Conservation (phyloP, 1,139 yeast genomes). For the Saccharomyces uvarum region DNA sequence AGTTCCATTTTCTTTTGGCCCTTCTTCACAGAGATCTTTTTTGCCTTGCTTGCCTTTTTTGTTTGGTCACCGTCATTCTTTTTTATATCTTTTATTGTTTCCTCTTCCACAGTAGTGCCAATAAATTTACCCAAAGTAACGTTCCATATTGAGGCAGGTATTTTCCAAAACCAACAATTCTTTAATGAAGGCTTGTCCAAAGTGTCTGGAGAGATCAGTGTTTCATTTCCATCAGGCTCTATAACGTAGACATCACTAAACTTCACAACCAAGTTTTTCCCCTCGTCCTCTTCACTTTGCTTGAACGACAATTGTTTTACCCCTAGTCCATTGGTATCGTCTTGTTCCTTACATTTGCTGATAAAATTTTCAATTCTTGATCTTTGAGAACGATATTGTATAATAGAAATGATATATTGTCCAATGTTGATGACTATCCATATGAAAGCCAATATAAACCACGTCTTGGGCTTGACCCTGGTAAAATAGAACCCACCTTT, state of each 20-base stretch:
- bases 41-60: not conserved
- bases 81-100: not conserved
- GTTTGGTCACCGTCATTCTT: conserved; percentile 3
- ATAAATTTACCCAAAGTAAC: conserved; percentile 6
- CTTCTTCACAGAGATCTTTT: conserved; percentile 33
- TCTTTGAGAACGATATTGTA: conserved; percentile 54
- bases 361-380: conserved; percentile 50
- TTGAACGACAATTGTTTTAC: conserved; percentile 28
- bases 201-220: conserved; percentile 29
- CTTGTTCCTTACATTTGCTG: conserved; percentile 45
- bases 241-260: conserved; percentile 65
- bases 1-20: conserved; percentile 35
- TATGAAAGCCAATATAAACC: conserved; percentile 45
- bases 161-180: conserved; percentile 48
- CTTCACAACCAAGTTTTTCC: conserved; percentile 56
- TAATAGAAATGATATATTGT: conserved; percentile 50
- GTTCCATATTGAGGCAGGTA: conserved; percentile 40
- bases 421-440: conserved; percentile 46
- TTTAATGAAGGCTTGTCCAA: conserved; percentile 40
- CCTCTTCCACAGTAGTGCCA: not conserved
- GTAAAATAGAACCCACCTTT: conserved; percentile 39
- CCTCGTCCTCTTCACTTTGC: conserved; percentile 37
- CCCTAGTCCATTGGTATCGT: conserved; percentile 50
- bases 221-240: conserved; percentile 42
- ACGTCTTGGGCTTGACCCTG: conserved; percentile 35